Base-by-base conservation (phyloP, 2,329 filamentous ascomycete genomes). In the Pseudocercospora eumusae region DNA sequence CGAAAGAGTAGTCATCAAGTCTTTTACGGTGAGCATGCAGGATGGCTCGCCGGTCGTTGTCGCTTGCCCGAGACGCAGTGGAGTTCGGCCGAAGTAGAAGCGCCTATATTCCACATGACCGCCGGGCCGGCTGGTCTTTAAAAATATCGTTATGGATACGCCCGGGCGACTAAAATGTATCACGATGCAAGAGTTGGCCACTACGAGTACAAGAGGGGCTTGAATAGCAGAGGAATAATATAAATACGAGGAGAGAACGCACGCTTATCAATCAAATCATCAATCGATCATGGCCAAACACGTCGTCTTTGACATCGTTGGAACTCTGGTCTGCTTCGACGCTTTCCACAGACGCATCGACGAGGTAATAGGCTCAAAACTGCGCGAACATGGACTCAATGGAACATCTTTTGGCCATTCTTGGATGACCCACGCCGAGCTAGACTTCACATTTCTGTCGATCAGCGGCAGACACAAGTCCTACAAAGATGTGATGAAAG, bases 371-470 rank as follows among this genome's bases (percentile, higher is more conserved):
- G 81, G 81, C 33, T 62, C 74, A 3, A 71, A 74, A 9, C 77
- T 84, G 0, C 68, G 67, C 6, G 63, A 71, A 7, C 66, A 79
- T 36, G 72, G 71, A 60, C 75, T 83, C 62, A 76, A 75, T 7
- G 70, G 80, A 0, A 74, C 75, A 27, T 73, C 79, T 23, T 77
- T 84, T 11, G 80, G 78, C 23, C 81, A 76, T 67, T 68, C 75
- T 3, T 83, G 80, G 81, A 73, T 82, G 63, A 79, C 79, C 47
- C 75, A 74, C 0, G 74, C 79, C 0, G 82, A 83, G 67, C 75
- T 78, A 18, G 81, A 84, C 62, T 83, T 80, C 66, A 83, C 79
- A 0, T 83, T 79, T 62, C 75, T 84, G 0, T 78, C 75, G 36
- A 74, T 82, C 7, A 79, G 77, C 0, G 77, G 75, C 1, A 73